Base-by-base conservation (phyloP, 306 rosid species). In the Dryas alaskensis region DNA sequence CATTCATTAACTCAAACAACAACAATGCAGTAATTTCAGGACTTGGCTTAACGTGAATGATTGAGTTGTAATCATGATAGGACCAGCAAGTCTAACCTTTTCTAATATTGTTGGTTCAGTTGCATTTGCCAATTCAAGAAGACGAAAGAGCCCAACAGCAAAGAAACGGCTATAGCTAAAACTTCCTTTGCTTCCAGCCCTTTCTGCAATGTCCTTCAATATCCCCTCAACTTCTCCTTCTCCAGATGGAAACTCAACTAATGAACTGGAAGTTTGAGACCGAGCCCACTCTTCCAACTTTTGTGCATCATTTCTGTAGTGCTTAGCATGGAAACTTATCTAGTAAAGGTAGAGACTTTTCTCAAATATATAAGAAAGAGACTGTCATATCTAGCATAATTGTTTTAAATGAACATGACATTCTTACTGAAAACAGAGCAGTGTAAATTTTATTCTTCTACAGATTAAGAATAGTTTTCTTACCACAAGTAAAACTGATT, bases 141-240 rank as follows among this genome's bases (percentile, higher is more conserved):
- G 86, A 45, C 99, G 98, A 70, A 95, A 95, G 64, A 95, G 92
- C 71, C 98, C 98, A 65, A 95, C 83, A 53, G 99, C 99, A 80
- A 95, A 92, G 88, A 95, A 95, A 44, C 98, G 97, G 74, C 98
- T 95, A 79, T 95, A 95, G 76, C 97, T 85, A 84, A 95, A 95
- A 78, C 78, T 85, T 52, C 87, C 89, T 81, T 92, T 88, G 63
- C 89, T 82, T 22, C 87, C 88, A 10, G 96, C 98, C 81, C 98
- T 89, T 79, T 86, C 97, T 68, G 97, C 87, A 79, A 95, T 92
- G 85, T 88, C 91, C 83, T 92, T 92, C 80, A 95, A 67, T 14
- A 74, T 54, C 45, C 87, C 89, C 86, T 95, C 99, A 72, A 90
- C 87, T 80, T 95, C 97, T 75, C 98, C 99, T 81, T 92, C 97